phyloP scores from a whole-genome alignment of 768 basidiomycete genomes.

The Pulveroboletus sp. region DNA sequence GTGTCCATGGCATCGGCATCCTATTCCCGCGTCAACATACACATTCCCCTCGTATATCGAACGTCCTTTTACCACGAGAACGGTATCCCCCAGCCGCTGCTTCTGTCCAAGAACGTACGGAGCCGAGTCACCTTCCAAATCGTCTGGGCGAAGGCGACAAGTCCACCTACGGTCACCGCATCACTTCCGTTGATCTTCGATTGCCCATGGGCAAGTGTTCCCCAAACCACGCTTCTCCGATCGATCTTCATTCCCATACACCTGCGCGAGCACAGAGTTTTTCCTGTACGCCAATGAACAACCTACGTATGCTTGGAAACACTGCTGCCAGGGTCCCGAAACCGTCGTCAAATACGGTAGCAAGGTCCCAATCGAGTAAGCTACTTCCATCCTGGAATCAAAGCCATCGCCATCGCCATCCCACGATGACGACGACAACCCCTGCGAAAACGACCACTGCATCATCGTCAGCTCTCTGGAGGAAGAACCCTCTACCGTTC shows the following conservation, averaged over 20 bases:
- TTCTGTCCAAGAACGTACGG: constrained; percentile 4
- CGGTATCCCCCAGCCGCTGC: constrained; percentile 1
- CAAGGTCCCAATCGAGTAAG: constrained; percentile 6
- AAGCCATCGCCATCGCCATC: neutral
- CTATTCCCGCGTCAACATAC: constrained; percentile 14
- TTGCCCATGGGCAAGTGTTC: neutral
- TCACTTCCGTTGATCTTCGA: constrained; percentile 19
- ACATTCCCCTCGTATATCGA: constrained; percentile 13
- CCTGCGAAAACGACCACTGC: neutral
- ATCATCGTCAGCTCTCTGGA: neutral
- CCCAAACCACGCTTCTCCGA: constrained; percentile 18
- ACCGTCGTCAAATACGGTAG: constrained; percentile 8
- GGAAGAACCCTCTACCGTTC: neutral
- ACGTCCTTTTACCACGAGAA: neutral
- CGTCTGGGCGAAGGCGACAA: constrained; percentile 13
- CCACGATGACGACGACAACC: constrained; percentile 1
- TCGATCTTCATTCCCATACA: constrained; percentile 15
- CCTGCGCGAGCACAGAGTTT: constrained; percentile 15
- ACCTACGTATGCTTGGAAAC: constrained; percentile 5
- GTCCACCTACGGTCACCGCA: constrained; percentile 11
- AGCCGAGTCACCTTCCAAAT: constrained; percentile 4
- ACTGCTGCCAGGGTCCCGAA: neutral
- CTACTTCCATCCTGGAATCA: constrained; percentile 19
- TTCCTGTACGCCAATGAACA: neutral
- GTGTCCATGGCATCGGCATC: constrained; percentile 5